Base-by-base conservation (phyloP, 108 stramenopile species). In the Aureococcus anophagefferens region DNA sequence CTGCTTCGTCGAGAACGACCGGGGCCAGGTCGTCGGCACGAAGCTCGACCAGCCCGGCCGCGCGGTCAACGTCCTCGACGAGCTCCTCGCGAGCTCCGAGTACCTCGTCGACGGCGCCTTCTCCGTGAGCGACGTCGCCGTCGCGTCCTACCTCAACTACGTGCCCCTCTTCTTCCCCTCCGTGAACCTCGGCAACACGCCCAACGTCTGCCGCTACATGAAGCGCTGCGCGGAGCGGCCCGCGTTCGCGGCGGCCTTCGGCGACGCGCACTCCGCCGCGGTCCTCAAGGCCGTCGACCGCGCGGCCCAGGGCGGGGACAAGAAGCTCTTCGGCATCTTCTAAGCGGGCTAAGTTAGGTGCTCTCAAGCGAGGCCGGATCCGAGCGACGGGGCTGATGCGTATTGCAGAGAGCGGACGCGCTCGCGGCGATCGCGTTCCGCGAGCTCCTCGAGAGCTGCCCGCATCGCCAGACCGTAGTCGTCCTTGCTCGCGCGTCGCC, bases 121-220 rank as follows among this genome's bases (percentile, higher is more conserved):
- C 73, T 80, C 80, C 17, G 71, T 89, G 28, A 91, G 91, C 33
- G 93, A 94, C 73, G 90, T 91, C 29, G 91, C 93, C 31, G 89
- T 91, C 3, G 79, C 87, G 0, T 81, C 87, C 33, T 94, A 94
- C 69, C 72, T 94, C 63, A 72, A 89, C 65, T 94, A 92, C 69
- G 91, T 90, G 0, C 81, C 89, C 7, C 90, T 91, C 70, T 94
- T 94, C 80, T 91, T 91, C 74, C 84, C 80, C 62, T 73, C 85
- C 33, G 83, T 88, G 44, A 62, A 89, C 30, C 69, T 81, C 35
- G n/a, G n/a, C n/a, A 71, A 70, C 51, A 90, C 89, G 88, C 93
- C 93, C 7, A 85, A 84, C 68, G 65, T 89, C 28, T 87, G 84
- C 3, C 64, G 73, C 62, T 94, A 94, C 79, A 90, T 94, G 91